These are phyloP conservation scores for Knoxdaviesia proteae DNA, from an alignment of 2,329 filamentous ascomycete species.

Conservation along the genomic window DNA sequence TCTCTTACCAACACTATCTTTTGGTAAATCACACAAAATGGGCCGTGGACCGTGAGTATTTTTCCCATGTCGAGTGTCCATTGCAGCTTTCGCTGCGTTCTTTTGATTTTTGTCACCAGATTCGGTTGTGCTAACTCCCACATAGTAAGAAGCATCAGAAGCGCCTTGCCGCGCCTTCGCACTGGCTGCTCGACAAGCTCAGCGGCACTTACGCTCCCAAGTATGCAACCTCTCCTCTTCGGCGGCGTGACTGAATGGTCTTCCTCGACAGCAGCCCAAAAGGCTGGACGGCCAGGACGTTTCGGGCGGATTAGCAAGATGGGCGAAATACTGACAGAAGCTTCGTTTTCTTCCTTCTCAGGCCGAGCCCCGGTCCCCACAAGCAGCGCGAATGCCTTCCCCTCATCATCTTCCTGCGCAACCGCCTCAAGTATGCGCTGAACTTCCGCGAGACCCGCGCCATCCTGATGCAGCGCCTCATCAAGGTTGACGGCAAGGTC, in stretches of 20 bases:
- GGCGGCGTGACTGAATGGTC: too few relatives aligned
- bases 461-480: conserved; percentile 97
- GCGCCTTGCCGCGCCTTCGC: conserved; percentile 94
- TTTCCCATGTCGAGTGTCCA: not conserved
- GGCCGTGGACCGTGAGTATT: conserved; percentile 40
- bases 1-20: not conserved
- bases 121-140: conserved; percentile 12
- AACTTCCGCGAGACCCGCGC: conserved; percentile 95
- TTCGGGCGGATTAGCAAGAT: too few relatives aligned
- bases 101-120: not conserved
- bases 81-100: not conserved
- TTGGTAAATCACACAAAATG: conserved; percentile 23
- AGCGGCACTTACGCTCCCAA: conserved; percentile 66
- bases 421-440: conserved; percentile 97
- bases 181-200: conserved; percentile 99
- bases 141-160: conserved; percentile 97
- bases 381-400: conserved; percentile 99
- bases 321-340: too few relatives aligned
- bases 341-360: conserved; percentile 7
- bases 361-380: conserved; percentile 72
- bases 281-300: too few relatives aligned
- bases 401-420: conserved; percentile 93
- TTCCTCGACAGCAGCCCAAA: too few relatives aligned
- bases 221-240: conserved; percentile 4
- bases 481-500: conserved; percentile 99